A percentile compares a stretch with the other conserved stretches of the same genome.
Conservation (phyloP, 1,284 basidiomycete genomes). For the Puccinia triticina region DNA sequence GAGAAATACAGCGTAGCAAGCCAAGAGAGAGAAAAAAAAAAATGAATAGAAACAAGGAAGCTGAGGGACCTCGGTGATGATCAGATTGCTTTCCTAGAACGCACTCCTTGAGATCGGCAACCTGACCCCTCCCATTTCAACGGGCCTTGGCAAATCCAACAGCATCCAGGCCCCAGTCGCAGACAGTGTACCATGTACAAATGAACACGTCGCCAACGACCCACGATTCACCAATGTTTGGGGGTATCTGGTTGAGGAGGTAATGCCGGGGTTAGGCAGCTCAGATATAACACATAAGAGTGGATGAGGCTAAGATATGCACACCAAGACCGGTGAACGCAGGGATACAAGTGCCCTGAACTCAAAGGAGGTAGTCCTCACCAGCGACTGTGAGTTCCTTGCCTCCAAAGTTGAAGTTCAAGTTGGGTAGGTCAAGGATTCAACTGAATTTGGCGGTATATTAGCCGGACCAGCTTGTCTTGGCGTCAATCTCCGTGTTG, state of each 20-base stretch:
- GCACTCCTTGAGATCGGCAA: background rate
- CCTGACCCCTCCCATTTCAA: conserved; percentile 54
- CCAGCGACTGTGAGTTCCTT: conserved; percentile 77
- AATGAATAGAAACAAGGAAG: too few species aligned
- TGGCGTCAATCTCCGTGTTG: conserved; percentile 86
- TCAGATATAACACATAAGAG: background rate
- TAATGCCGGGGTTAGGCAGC: background rate
- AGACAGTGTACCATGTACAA: conserved; percentile 85
- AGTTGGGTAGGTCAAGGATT: conserved; percentile 79
- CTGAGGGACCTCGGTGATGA: too few species aligned
- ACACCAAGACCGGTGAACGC: conserved; percentile 88
- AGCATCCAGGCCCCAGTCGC: conserved; percentile 79
- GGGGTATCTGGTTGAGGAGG: conserved; percentile 65
- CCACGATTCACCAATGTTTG: conserved; percentile 85
- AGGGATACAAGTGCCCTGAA: conserved; percentile 89
- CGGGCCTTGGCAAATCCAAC: conserved; percentile 76
- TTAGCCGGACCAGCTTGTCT: conserved; percentile 90
- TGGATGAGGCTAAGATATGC: conserved; percentile 11
- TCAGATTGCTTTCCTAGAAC: background rate
- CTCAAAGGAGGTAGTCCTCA: conserved; percentile 83
- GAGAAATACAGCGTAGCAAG: background rate
- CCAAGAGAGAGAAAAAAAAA: background rate
- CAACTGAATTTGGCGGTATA: conserved; percentile 87
- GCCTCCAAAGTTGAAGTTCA: conserved; percentile 81
- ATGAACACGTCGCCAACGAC: conserved; percentile 81